Percentiles rank a stretch among this genome's conserved stretches.
These are phyloP conservation scores for Emericellopsis atlantica DNA, from an alignment of 2,329 filamentous ascomycete species.

Conservation along the genomic window DNA sequence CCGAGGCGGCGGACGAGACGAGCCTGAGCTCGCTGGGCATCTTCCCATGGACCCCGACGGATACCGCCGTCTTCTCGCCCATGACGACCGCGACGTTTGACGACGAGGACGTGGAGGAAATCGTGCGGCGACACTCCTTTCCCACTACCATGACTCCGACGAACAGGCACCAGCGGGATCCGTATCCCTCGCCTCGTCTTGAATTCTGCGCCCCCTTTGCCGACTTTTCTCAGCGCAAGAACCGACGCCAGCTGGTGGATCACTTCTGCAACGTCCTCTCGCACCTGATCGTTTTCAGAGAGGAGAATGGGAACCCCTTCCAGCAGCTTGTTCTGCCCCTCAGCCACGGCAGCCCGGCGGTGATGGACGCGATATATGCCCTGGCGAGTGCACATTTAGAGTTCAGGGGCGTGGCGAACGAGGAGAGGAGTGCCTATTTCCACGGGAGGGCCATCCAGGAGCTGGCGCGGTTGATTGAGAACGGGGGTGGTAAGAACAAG, in stretches of 20 bases:
- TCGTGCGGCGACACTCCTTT: conserved; percentile 11
- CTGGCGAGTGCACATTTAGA: conserved; percentile 76
- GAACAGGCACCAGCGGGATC: conserved; percentile 2
- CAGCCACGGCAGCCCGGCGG: conserved; percentile 37
- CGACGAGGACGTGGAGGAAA: conserved; percentile 15
- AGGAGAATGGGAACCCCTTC: conserved; percentile 50
- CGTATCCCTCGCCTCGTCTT: conserved; percentile 19
- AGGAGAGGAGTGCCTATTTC: conserved; percentile 44
- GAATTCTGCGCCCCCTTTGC: conserved; percentile 42
- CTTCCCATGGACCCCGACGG: conserved; percentile 3
- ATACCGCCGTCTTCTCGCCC: conserved; percentile 13
- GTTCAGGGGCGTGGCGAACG: conserved; percentile 40
- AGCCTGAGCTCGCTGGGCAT: not conserved
- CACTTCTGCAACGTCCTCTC: conserved; percentile 53
- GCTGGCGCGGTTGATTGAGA: conserved; percentile 41
- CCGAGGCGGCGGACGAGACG: not conserved
- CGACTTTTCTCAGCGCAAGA: conserved; percentile 42
- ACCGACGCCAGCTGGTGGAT: conserved; percentile 42
- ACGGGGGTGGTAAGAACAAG: conserved; percentile 30
- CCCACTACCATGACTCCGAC: conserved; percentile 9
- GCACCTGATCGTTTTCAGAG: conserved; percentile 52
- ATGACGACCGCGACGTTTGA: conserved; percentile 16
- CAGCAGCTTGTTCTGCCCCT: conserved; percentile 50
- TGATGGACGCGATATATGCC: conserved; percentile 78
- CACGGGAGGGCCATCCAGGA: conserved; percentile 48